These are phyloP conservation scores for Tuber indicum DNA, from an alignment of 495 filamentous ascomycete species.

Conservation along the genomic window DNA sequence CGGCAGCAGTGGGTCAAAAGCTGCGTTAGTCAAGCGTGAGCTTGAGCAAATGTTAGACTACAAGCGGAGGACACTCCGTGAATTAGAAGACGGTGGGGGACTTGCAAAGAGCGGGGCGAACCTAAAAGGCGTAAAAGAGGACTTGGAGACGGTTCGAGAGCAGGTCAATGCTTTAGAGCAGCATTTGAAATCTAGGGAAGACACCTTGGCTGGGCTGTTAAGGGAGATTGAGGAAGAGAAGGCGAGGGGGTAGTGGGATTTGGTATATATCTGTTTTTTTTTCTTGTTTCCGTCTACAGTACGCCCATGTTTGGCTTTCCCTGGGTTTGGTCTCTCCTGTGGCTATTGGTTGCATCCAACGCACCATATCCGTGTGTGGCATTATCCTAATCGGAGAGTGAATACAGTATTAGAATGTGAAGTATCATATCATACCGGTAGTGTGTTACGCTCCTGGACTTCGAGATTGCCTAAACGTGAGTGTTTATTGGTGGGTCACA, in stretches of 20 bases:
- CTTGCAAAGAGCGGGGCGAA: conserved; percentile 56
- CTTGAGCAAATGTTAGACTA: conserved; percentile 81
- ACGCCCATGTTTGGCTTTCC: neutral
- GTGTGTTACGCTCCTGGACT: neutral
- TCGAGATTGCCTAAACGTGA: neutral
- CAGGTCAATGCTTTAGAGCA: conserved; percentile 66
- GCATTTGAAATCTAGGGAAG: conserved; percentile 55
- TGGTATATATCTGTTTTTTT: conserved; percentile 4
- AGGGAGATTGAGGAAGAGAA: conserved; percentile 62
- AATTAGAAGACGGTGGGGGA: conserved; percentile 71
- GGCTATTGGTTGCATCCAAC: neutral
- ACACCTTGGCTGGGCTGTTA: conserved; percentile 54
- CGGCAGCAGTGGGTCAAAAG: conserved; percentile 49
- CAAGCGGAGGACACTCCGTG: conserved; percentile 59
- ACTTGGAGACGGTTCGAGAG: conserved; percentile 67
- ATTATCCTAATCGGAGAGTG: neutral
- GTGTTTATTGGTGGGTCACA: neutral
- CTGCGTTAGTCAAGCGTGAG: conserved; percentile 86
- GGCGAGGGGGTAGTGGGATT: conserved; percentile 30
- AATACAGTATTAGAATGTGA: neutral
- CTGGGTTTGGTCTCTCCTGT: neutral
- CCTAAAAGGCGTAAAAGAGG: conserved; percentile 56
- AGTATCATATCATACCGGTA: neutral
- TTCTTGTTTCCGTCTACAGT: neutral
- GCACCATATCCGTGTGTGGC: neutral